phyloP scores from a whole-genome alignment of 2,329 filamentous ascomycete species.

The Hypoxylon sp. region DNA sequence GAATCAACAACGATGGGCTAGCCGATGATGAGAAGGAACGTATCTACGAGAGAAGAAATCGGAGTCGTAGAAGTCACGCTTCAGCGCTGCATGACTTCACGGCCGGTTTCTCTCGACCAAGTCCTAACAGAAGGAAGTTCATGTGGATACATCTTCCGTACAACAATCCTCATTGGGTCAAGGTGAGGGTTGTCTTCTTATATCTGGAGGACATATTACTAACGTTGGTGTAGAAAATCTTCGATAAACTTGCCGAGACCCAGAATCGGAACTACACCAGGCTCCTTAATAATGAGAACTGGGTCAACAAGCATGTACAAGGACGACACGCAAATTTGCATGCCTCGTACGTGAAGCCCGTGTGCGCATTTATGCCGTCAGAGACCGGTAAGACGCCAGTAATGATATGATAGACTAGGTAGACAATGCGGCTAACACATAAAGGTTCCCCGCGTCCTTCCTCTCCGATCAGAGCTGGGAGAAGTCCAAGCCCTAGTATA shows the following conservation, averaged over 20 bases:
- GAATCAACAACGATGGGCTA: not conserved
- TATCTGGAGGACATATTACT: conserved; percentile 39
- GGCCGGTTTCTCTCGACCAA: conserved; percentile 53
- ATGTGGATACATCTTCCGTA: conserved; percentile 67
- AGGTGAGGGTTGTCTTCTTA: conserved; percentile 49
- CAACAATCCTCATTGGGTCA: conserved; percentile 67
- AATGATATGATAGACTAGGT: not conserved
- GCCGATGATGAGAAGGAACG: conserved; percentile 14
- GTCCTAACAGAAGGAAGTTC: conserved; percentile 56
- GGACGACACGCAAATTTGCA: conserved; percentile 60
- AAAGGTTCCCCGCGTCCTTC: conserved; percentile 51
- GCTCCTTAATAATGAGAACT: conserved; percentile 57
- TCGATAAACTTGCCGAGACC: conserved; percentile 56
- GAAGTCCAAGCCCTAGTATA: conserved; percentile 37
- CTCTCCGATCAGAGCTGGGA: conserved; percentile 42
- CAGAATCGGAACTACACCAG: conserved; percentile 52
- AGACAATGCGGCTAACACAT: conserved; percentile 3
- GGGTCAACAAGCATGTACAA: conserved; percentile 57
- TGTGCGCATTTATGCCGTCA: conserved; percentile 56
- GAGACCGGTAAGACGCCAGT: conserved; percentile 43
- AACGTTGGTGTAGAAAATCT: conserved; percentile 42
- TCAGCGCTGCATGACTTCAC: conserved; percentile 45
- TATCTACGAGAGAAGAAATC: conserved; percentile 9
- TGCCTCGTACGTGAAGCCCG: conserved; percentile 58
- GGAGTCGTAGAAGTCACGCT: conserved; percentile 22